These are phyloP conservation scores for Raffaelea ambrosiae DNA, from an alignment of 2,329 filamentous ascomycete genomes.

Conservation along the genomic window DNA sequence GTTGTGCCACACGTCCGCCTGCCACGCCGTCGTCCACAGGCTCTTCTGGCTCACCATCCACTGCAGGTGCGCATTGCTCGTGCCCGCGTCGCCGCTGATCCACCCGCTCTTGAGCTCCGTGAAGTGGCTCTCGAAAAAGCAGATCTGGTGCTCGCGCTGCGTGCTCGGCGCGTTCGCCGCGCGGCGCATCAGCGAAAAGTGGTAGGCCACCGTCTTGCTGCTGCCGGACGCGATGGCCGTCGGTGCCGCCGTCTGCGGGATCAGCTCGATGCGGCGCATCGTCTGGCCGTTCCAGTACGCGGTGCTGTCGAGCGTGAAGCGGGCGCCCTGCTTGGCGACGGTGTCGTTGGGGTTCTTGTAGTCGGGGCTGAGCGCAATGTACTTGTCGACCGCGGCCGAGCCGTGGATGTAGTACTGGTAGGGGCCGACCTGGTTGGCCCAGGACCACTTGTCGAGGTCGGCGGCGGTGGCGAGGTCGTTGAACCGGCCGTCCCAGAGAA, in stretches of 20 bases:
- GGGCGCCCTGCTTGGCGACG: constrained; percentile 53
- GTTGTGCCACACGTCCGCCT: constrained; percentile 63
- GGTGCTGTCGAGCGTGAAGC: constrained; percentile 56
- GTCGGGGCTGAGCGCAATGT: constrained; percentile 50
- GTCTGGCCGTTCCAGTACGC: constrained; percentile 64
- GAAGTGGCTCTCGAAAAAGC: constrained; percentile 59
- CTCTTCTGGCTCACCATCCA: constrained; percentile 55
- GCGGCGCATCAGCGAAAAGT: constrained; percentile 56
- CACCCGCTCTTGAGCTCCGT: constrained; percentile 66
- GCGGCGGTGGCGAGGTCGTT: constrained; percentile 45
- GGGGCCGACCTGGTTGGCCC: constrained; percentile 57
- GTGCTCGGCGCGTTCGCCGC: constrained; percentile 51
- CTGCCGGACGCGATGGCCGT: constrained; percentile 57
- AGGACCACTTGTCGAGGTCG: constrained; percentile 56
- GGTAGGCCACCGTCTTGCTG: constrained; percentile 64
- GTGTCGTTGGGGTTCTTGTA: constrained; percentile 60
- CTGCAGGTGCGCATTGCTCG: constrained; percentile 45
- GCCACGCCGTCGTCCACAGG: constrained; percentile 55
- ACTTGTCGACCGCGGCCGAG: constrained; percentile 41
- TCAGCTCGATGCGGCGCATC: constrained; percentile 67
- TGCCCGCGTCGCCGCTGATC: constrained; percentile 37
- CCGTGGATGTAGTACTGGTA: constrained; percentile 77
- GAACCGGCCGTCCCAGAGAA: constrained; percentile 56
- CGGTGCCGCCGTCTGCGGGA: constrained; percentile 61
- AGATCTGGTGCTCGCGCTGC: constrained; percentile 58